phyloP scores from a whole-genome alignment of 352 stramenopile species.

The Detonula confervacea region DNA sequence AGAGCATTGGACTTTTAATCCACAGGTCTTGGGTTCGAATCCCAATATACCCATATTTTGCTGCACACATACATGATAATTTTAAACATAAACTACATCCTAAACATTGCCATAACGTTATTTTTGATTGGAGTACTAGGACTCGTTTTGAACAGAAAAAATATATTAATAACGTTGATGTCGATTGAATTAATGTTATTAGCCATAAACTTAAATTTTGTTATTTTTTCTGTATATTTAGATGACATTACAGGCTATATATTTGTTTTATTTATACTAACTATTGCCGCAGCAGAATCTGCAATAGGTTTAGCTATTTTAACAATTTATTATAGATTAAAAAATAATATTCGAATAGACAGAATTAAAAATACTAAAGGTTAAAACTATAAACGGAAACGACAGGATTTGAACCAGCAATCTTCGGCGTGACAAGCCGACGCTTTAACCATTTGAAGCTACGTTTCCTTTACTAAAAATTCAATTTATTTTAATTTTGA shows the following conservation, averaged over 20 bases:
- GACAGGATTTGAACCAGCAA: constrained; percentile 56
- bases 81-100: constrained; percentile 67
- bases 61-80: constrained; percentile 63
- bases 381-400: constrained; percentile 48
- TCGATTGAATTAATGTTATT: constrained; percentile 71
- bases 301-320: constrained; percentile 61
- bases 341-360: constrained; percentile 61
- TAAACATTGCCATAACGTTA: constrained; percentile 57
- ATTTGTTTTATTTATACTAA: constrained; percentile 57
- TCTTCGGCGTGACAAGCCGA: constrained; percentile 56
- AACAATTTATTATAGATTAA: constrained; percentile 61
- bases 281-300: constrained; percentile 41
- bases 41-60: no score
- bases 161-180: constrained; percentile 70
- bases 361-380: constrained; percentile 58
- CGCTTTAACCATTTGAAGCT: constrained; percentile 53
- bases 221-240: constrained; percentile 71
- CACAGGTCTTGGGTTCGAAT: constrained; percentile 77
- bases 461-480: constrained; percentile 50
- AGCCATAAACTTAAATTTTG: constrained; percentile 63
- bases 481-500: constrained; percentile 49
- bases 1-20: constrained; percentile 81
- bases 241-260: constrained; percentile 62
- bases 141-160: constrained; percentile 56
- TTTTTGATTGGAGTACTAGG: constrained; percentile 58